phyloP scores from a whole-genome alignment of 768 basidiomycete species.

The Tulasnella sp. region DNA sequence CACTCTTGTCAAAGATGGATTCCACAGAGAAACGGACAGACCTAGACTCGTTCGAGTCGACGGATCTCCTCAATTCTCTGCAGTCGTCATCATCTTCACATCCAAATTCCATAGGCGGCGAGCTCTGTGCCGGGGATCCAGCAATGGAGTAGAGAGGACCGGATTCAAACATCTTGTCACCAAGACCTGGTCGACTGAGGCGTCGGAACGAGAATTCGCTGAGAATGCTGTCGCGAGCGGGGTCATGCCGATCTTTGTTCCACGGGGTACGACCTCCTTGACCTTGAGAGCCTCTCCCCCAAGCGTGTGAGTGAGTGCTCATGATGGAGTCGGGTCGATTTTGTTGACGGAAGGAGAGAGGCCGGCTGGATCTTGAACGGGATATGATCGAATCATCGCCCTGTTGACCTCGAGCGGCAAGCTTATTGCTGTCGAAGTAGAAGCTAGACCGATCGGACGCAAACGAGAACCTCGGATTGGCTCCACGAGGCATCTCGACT shows the following conservation, averaged over 20 bases:
- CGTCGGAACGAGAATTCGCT: conserved; percentile 50
- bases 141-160: conserved; percentile 50
- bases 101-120: conserved; percentile 19
- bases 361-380: conserved; percentile 35
- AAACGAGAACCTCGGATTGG: conserved; percentile 33
- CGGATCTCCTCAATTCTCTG: conserved; percentile 26
- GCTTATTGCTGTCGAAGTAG: conserved; percentile 44
- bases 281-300: conserved; percentile 44
- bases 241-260: conserved; percentile 37
- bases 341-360: conserved; percentile 41
- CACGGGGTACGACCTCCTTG: conserved; percentile 47
- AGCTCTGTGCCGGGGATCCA: conserved; percentile 45
- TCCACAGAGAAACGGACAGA: conserved; percentile 38
- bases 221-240: conserved; percentile 44
- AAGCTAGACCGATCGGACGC: conserved; percentile 72
- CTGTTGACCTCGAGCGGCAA: conserved; percentile 35
- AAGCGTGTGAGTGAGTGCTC: conserved; percentile 46
- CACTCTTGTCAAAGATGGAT: conserved; percentile 55
- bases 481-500: conserved; percentile 27
- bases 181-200: conserved; percentile 60
- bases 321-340: conserved; percentile 1
- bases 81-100: conserved; percentile 3
- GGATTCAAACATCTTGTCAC: conserved; percentile 80
- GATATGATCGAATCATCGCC: conserved; percentile 47
- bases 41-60: conserved; percentile 26